phyloP scores from a whole-genome alignment of 1,139 yeast genomes.

The Pneumocystis canis region DNA sequence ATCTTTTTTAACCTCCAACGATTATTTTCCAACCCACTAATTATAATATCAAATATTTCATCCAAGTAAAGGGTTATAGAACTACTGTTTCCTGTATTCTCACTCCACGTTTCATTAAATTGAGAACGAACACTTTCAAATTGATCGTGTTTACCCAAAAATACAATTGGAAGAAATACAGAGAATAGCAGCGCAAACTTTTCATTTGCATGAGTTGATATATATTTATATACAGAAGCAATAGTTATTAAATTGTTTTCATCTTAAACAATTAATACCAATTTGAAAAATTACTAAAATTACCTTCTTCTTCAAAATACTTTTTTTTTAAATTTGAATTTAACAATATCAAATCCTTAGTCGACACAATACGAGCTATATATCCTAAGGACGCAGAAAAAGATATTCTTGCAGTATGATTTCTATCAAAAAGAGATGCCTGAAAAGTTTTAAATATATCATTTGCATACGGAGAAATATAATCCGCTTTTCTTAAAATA shows the following conservation, averaged over 20 bases:
- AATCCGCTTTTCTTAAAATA: conserved; percentile 41
- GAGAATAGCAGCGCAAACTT: conserved; percentile 48
- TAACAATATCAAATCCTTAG: conserved; percentile 42
- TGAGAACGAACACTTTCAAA: conserved; percentile 28
- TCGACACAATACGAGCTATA: conserved; percentile 47
- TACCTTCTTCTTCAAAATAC: conserved; percentile 34
- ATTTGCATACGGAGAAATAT: conserved; percentile 48
- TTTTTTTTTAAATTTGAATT: conserved; percentile 37
- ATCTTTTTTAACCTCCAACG: conserved; percentile 55
- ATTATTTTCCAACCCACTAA: conserved; percentile 38
- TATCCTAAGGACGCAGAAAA: conserved; percentile 77
- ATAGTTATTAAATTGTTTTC: conserved; percentile 36
- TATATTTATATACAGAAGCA: conserved; percentile 49
- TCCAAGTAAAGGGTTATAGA: conserved; percentile 54
- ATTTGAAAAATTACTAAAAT: background rate
- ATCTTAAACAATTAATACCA: conserved; percentile 4
- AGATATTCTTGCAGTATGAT: conserved; percentile 56
- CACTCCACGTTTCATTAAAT: conserved; percentile 64
- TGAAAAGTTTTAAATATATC: conserved; percentile 42
- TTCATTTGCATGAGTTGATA: conserved; percentile 58
- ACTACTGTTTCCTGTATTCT: conserved; percentile 58
- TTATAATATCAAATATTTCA: conserved; percentile 46
- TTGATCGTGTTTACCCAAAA: conserved; percentile 59
- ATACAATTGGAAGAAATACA: conserved; percentile 63
- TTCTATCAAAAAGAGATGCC: conserved; percentile 52